A percentile compares a stretch with the other conserved stretches of the same genome.
phyloP scores from a whole-genome alignment of 2,329 filamentous ascomycete species.

The Karstenula rhodostoma region DNA sequence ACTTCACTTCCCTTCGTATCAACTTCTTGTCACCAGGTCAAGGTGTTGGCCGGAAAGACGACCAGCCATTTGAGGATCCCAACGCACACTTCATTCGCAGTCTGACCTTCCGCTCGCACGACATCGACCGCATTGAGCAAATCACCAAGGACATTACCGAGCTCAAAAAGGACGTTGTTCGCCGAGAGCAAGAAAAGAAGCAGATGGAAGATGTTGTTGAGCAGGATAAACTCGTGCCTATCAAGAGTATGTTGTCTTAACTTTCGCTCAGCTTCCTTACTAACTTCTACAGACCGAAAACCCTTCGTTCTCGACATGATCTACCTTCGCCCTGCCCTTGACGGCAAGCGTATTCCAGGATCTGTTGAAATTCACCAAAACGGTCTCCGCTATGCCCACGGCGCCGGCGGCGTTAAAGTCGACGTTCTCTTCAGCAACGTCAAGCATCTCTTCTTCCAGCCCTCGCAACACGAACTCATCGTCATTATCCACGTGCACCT shows the following conservation, averaged over 20 bases:
- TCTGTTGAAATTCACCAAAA: slow-evolving; percentile 98
- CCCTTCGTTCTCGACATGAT: slow-evolving; percentile 92
- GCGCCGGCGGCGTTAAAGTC: slow-evolving; percentile 78
- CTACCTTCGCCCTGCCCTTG: slow-evolving; percentile 92
- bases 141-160: slow-evolving; percentile 94
- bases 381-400: slow-evolving; percentile 91
- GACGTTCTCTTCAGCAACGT: slow-evolving; percentile 98
- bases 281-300: slow-evolving; percentile 72
- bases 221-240: slow-evolving; percentile 95
- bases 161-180: slow-evolving; percentile 89
- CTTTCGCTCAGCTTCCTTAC: slow-evolving; percentile 4
- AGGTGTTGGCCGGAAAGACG: slow-evolving; percentile 95
- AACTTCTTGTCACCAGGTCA: slow-evolving; percentile 98
- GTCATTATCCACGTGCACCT: slow-evolving; percentile 98
- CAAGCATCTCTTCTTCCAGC: slow-evolving; percentile 98
- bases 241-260: slow-evolving; percentile 72
- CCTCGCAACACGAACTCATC: slow-evolving; percentile 93
- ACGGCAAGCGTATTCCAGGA: slow-evolving; percentile 95
- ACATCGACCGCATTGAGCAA: slow-evolving; percentile 86
- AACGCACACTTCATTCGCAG: slow-evolving; percentile 95
- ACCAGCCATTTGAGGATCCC: slow-evolving; percentile 96
- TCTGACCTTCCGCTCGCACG: slow-evolving; percentile 90
- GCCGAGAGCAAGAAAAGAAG: slow-evolving; percentile 98
- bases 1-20: slow-evolving; percentile 92
- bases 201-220: slow-evolving; percentile 99